Evolutionary conservation across 1,284 basidiomycete genomes (phyloP).

Genomic region (Porogramme epimiltina): DNA sequence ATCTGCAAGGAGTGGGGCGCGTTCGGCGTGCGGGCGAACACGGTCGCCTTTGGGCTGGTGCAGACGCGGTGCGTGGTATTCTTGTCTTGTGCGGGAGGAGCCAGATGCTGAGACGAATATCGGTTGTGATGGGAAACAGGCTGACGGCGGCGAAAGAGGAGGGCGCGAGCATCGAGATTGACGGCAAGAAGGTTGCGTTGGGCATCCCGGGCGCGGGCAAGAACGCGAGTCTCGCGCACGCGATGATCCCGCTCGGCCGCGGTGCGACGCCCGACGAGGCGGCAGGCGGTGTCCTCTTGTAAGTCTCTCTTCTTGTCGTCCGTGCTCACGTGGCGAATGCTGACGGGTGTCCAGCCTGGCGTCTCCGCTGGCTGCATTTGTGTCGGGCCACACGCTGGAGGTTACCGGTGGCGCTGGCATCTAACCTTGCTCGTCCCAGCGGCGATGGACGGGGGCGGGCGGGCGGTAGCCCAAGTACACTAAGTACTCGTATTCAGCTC

Average conservation of each 20-base stretch:
- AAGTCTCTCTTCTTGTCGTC: conserved; percentile 32
- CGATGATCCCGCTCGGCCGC: conserved; percentile 73
- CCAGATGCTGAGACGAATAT: background rate
- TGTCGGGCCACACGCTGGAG: conserved; percentile 82
- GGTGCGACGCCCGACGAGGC: conserved; percentile 80
- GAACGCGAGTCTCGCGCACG: conserved; percentile 34
- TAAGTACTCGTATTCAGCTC: no score
- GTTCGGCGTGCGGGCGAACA: conserved; percentile 82
- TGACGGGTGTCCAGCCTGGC: conserved; percentile 50
- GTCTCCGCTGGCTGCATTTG: conserved; percentile 78
- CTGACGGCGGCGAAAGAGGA: conserved; percentile 65
- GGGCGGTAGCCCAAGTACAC: no score
- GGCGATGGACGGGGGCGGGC: no score
- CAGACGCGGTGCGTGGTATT: conserved; percentile 58
- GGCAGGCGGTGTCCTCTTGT: conserved; percentile 74
- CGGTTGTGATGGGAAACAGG: conserved; percentile 14
- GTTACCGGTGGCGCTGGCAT: conserved; percentile 79
- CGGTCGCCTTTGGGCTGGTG: conserved; percentile 77
- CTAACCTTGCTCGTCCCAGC: conserved; percentile 36
- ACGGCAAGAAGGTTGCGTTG: conserved; percentile 82
- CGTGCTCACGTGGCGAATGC: conserved; percentile 4
- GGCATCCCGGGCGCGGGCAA: conserved; percentile 62
- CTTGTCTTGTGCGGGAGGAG: background rate
- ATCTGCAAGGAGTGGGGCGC: conserved; percentile 87
- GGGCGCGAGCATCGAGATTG: conserved; percentile 77